Evolutionary conservation across 2,329 filamentous ascomycete genomes (phyloP).

Genomic region (Fusarium stilboides): DNA sequence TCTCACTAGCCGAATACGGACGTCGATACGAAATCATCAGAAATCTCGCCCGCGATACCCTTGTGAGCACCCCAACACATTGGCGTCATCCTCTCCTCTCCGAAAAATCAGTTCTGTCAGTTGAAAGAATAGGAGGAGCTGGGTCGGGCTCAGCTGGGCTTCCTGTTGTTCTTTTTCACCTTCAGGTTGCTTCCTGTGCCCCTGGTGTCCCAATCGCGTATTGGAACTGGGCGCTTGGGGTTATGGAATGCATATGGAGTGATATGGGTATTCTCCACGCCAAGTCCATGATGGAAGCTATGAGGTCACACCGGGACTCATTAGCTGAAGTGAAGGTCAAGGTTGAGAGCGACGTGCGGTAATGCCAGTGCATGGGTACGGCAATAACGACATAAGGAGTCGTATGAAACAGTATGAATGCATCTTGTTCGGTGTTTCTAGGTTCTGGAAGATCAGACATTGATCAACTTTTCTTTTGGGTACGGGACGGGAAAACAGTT

Average conservation of each 20-base stretch:
- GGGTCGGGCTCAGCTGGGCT: constrained; percentile 65
- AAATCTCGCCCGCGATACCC: constrained; percentile 60
- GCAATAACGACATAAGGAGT: neutral
- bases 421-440: constrained; percentile 29
- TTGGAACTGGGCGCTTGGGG: constrained; percentile 62
- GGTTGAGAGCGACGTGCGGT: constrained; percentile 6
- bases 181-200: constrained; percentile 64
- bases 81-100: constrained; percentile 66
- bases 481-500: neutral
- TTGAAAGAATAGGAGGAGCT: constrained; percentile 57
- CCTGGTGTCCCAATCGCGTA: constrained; percentile 60
- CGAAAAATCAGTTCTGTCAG: constrained; percentile 54
- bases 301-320: constrained; percentile 51
- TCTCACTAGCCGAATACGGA: constrained; percentile 52
- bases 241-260: constrained; percentile 65
- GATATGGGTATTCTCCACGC: constrained; percentile 68
- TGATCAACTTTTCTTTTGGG: neutral
- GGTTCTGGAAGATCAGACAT: constrained; percentile 6
- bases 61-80: constrained; percentile 64
- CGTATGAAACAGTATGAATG: constrained; percentile 11
- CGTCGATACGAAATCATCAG: constrained; percentile 55
- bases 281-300: constrained; percentile 60
- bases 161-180: constrained; percentile 64
- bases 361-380: constrained; percentile 8
- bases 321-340: constrained; percentile 26